These are phyloP conservation scores for Penstemon davidsonii DNA, from an alignment of 257 asterid species.

Conservation along the genomic window DNA sequence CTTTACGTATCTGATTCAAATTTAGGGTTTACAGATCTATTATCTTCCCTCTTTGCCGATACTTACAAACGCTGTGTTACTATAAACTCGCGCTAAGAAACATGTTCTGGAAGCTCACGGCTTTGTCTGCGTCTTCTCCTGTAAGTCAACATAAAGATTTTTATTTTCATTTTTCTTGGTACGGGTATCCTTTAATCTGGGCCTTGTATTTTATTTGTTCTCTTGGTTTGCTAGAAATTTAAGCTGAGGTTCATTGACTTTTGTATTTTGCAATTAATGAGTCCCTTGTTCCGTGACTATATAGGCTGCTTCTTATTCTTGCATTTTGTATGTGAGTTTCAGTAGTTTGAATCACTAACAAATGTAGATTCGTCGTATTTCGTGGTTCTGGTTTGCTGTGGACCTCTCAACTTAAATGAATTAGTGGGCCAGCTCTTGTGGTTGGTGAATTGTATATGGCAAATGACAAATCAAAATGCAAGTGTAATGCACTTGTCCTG, in stretches of 20 bases:
- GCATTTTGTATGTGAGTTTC: conserved; percentile 8
- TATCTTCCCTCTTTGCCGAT: conserved; percentile 22
- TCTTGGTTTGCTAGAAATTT: conserved; percentile 4
- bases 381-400: not conserved
- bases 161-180: not conserved
- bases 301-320: not conserved
- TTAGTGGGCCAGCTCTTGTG: too few species aligned
- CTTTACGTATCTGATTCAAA: conserved; percentile 23
- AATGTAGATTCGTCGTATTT: not conserved
- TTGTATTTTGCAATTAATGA: conserved; percentile 12
- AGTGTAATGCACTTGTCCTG: too few species aligned
- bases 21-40: conserved; percentile 64
- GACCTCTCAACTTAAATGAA: not conserved
- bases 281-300: not conserved
- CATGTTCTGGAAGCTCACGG: conserved; percentile 96
- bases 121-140: conserved; percentile 89
- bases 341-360: not conserved
- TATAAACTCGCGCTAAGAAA: conserved; percentile 28
- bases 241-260: conserved; percentile 13
- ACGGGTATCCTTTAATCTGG: not conserved
- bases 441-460: too few species aligned
- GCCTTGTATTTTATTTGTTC: not conserved
- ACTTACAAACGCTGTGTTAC: not conserved
- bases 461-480: too few species aligned
- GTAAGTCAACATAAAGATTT: conserved; percentile 46